Evolutionary conservation across 441 rosid genomes (phyloP), one percentile per base, ranked within the genome.

Genomic region (Corymbia calophylla): DNA sequence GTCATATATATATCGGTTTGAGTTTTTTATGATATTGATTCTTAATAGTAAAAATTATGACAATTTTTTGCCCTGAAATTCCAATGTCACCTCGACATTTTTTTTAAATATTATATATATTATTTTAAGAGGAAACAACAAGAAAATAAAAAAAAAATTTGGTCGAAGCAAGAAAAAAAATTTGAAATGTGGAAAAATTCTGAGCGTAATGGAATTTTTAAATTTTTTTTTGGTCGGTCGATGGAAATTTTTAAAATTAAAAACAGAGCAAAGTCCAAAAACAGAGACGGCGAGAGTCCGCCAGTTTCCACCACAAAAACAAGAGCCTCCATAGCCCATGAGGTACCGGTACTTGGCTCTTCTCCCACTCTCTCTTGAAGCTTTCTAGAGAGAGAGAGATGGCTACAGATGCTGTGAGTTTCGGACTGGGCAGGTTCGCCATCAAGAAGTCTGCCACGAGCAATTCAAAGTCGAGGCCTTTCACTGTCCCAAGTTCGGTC

Each of bases 1-100:
- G 8, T 55, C 0, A 21, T 55, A 21, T 19, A 0, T 21, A 1
- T 55, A 8, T 0, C 23, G 8, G 4, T 56, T 0, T 53, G 0
- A 53, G 16, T 53, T 23, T 23, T 56, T 58, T 0, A 5, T 9
- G 3, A 0, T 56, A 21, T 56, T 58, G 10, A 58, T 3, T 3
- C 13, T 25, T 23, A 23, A 1, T 9, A 10, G 62, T 56, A 9
- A 56, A 5, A 2, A 10, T 2, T 23, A 5, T 19, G 8, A 19
- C 48, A 70, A 35, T 19, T 10, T 5, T 32, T 32, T 32, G 81
- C 3, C 1, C 0, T 1, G 8, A 19, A 35, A 70, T 35, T 35
- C 8, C 16, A 21, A 35, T 70, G 81, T 39, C 8, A 11, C 2
- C 48, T 11, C 29, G 10, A 39, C 3, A 35, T 73, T 21, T 73